phyloP scores from a whole-genome alignment of 805 yeast genomes.

The Pichia sporocuriosa region DNA sequence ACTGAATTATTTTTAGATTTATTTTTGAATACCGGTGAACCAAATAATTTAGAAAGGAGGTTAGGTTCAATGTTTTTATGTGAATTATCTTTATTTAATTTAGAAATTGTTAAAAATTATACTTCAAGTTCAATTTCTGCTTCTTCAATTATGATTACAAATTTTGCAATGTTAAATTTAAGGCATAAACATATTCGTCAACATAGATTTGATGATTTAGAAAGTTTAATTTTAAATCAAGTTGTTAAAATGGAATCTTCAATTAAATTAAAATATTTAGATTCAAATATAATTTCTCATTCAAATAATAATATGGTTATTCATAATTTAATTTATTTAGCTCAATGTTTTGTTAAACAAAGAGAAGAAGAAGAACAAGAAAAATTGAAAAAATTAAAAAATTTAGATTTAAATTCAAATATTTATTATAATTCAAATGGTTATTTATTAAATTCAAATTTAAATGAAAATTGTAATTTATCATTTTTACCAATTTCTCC shows the following conservation, averaged over 20 bases:
- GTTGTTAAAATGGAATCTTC: slow-evolving; percentile 22
- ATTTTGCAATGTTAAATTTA: slow-evolving; percentile 38
- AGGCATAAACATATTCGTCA: slow-evolving; percentile 27
- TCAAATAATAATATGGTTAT: slow-evolving; percentile 17
- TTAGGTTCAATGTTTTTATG: slow-evolving; percentile 55
- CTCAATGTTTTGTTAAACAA: slow-evolving; percentile 21
- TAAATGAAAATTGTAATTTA: slow-evolving; percentile 3
- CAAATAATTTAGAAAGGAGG: slow-evolving; percentile 41
- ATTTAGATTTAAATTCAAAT: slow-evolving; percentile 7
- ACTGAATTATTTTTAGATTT: slow-evolving; percentile 60
- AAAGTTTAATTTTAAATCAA: slow-evolving; percentile 22
- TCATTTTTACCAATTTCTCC: slow-evolving; percentile 21
- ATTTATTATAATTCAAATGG: slow-evolving; percentile 7
- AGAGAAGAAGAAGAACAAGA: slow-evolving; percentile 16
- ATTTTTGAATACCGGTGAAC: slow-evolving; percentile 31
- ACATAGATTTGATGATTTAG: slow-evolving; percentile 28
- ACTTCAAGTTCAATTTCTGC: slow-evolving; percentile 41
- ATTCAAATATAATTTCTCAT: slow-evolving; percentile 11
- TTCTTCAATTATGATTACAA: slow-evolving; percentile 43
- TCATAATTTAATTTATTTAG: slow-evolving; percentile 22
- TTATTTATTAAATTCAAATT: slow-evolving; percentile 1
- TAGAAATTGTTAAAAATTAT: slow-evolving; percentile 47
- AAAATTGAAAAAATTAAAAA: slow-evolving; percentile 9
- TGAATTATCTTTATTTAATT: slow-evolving; percentile 59
- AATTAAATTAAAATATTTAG: slow-evolving; percentile 23